These are phyloP conservation scores for Celoporthe dispersa DNA, from an alignment of 2,329 filamentous ascomycete genomes.

Conservation along the genomic window DNA sequence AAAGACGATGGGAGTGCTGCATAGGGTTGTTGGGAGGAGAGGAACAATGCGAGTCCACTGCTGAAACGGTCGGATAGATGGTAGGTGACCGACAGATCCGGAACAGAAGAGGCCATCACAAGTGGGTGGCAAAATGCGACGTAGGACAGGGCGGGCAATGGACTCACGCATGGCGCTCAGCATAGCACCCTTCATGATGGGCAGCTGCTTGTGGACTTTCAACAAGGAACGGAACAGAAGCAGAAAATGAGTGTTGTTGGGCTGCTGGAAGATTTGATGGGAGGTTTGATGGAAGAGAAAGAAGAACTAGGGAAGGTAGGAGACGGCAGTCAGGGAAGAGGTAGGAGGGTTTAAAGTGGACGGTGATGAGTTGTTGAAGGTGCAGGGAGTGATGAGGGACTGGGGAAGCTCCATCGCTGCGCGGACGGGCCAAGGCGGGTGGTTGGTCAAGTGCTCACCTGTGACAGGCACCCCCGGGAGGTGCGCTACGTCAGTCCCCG, in stretches of 20 bases:
- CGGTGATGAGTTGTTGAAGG: slow-evolving; percentile 9
- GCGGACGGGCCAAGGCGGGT: neutral
- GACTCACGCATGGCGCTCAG: slow-evolving; percentile 56
- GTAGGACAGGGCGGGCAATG: slow-evolving; percentile 3
- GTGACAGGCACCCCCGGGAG: slow-evolving; percentile 15
- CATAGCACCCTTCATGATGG: slow-evolving; percentile 83
- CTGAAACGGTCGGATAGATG: neutral
- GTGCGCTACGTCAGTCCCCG: slow-evolving; percentile 22
- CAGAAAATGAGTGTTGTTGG: slow-evolving; percentile 4
- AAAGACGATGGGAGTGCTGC: neutral
- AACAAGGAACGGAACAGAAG: neutral
- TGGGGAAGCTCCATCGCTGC: slow-evolving; percentile 22
- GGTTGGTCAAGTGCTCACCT: slow-evolving; percentile 19
- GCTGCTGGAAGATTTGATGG: slow-evolving; percentile 8
- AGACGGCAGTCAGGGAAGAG: slow-evolving; percentile 7
- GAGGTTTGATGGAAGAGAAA: slow-evolving; percentile 9
- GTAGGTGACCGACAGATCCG: neutral
- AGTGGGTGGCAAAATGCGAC: slow-evolving; percentile 21
- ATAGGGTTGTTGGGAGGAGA: neutral
- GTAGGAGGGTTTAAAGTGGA: slow-evolving; percentile 12
- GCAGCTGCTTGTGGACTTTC: slow-evolving; percentile 35
- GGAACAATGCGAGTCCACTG: neutral
- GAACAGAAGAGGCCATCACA: slow-evolving; percentile 12
- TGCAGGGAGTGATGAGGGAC: slow-evolving; percentile 11
- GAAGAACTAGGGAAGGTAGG: slow-evolving; percentile 12